Base-by-base conservation (phyloP, 352 stramenopile genomes). In the Phytopythium montanum region DNA sequence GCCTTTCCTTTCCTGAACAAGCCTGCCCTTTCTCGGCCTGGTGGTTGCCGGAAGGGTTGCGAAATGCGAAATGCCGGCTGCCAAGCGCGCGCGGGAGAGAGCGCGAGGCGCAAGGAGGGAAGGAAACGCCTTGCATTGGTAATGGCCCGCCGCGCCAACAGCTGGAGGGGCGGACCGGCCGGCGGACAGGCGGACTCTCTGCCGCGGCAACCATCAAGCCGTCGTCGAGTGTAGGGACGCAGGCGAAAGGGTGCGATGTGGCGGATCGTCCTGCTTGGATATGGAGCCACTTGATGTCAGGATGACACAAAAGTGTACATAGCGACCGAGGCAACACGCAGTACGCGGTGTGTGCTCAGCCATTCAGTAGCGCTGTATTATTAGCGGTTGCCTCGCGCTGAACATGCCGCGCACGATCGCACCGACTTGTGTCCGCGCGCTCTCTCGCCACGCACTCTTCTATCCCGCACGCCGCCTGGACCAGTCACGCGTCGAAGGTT, bases 401-500 rank as follows among this genome's bases (percentile, higher is more conserved):
- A 46, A 21, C 18, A 46, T 25, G 39, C 39, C 6, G 19, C 39
- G 39, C 16, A 46, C 39, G 21, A 23, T 46, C 39, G 19, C 39
- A 46, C 19, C 39, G 39, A 46, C 21, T 13, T n/a, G 21, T 13
- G 39, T 45, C 16, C 16, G 16, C 5, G 5, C 18, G 36, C 39
- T 10, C 36, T n/a, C 39, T 46, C 18, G 39, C 3, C 39, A 45
- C 39, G 39, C 12, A 26, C 39, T 25, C 25, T 46, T 46, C 44
- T 51, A 28, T 51, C 44, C 44, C 44, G 44, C 44, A 16, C 39
- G 23, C 42, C 42, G 42, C 13, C 42, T 50, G 42, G n/a, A n/a
- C n/a, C n/a, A n/a, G 42, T 50, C 42, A 29, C 42, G 13, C 8
- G 39, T 50, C 42, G 42, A 50, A 50, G 42, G 42, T 50, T 31